These are phyloP conservation scores for Murraya paniculata DNA, from an alignment of 345 rosid genomes.

Conservation along the genomic window DNA sequence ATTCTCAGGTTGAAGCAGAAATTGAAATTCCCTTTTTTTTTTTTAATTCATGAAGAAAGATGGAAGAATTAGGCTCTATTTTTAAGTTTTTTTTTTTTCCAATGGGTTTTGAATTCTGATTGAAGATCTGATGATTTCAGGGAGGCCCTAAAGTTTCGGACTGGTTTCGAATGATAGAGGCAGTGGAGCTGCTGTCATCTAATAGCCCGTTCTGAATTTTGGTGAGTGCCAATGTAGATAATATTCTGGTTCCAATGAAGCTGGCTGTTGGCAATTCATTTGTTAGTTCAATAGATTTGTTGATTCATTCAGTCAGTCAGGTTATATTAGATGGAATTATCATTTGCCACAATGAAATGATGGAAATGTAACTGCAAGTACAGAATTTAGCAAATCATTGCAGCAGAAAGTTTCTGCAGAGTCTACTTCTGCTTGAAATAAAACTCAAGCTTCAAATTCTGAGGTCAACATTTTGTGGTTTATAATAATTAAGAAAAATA, in stretches of 20 bases:
- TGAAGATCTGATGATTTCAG: too few species aligned
- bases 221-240: too few species aligned
- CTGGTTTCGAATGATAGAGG: too few species aligned
- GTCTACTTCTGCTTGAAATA: slow-evolving; percentile 3
- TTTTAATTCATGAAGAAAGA: too few species aligned
- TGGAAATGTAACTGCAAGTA: not conserved
- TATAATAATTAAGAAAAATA: slow-evolving; percentile 15
- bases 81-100: not conserved
- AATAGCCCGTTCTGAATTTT: too few species aligned
- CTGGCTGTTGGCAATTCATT: too few species aligned
- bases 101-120: not conserved
- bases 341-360: not conserved
- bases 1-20: not conserved
- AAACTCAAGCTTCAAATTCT: slow-evolving; percentile 13
- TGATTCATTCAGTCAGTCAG: not conserved
- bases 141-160: too few species aligned
- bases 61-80: not conserved
- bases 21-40: too few species aligned
- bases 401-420: slow-evolving; percentile 1
- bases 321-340: not conserved
- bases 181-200: too few species aligned
- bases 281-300: too few species aligned
- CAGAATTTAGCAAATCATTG: not conserved
- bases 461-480: slow-evolving; percentile 23
- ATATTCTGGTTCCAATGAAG: too few species aligned